Evolutionary conservation across 2,329 filamentous ascomycete species (phyloP), one percentile per base, ranked within the genome.

Genomic region (Parafenestella ontariensis): DNA sequence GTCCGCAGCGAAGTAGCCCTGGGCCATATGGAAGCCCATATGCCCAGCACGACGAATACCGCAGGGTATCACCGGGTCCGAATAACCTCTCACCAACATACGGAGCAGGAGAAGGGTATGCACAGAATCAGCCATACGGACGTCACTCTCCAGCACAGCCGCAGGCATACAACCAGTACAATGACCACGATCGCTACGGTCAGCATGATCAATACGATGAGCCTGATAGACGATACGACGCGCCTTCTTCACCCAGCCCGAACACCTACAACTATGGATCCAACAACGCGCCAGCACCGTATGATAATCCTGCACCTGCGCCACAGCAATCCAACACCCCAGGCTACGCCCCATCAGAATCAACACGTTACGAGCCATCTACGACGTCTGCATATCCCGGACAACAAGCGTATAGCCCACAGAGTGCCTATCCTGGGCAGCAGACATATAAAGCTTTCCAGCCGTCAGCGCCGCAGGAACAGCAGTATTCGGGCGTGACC

Each of bases 11-110:
- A 6, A 59, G 56, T 31, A 66, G 52, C 46, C 66, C 68, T 11
- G 61, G 53, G 18, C 60, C 56, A 8, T 64, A 68, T 24, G 57
- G 56, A 15, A 52, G 50, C n/a, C 55, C 61, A n/a, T 70, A 72
- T 43, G 61, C 50, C 9, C 59, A 54, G 53, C 66, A 50, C 59
- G 61, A 53, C 41, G 55, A 54, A 20, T 62, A 64, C 29, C 43
- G 53, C 13, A 45, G 52, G 36, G 58, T 41, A 8, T 65, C 65
- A 7, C 65, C 65, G 18, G 58, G 49, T 5, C 61, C 61, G 10
- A 54, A 40, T 33, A 40, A 40, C 23, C 13, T 34, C n/a, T 65
- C 61, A 15, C 64, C 61, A 21, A 51, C 55, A 1, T 58, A 63
- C 33, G 57, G 45, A 36, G 51, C 54, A 37, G 52, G 52, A 43